Conservation (phyloP, 2,329 filamentous ascomycete genomes). For the Claviceps maximensis region DNA sequence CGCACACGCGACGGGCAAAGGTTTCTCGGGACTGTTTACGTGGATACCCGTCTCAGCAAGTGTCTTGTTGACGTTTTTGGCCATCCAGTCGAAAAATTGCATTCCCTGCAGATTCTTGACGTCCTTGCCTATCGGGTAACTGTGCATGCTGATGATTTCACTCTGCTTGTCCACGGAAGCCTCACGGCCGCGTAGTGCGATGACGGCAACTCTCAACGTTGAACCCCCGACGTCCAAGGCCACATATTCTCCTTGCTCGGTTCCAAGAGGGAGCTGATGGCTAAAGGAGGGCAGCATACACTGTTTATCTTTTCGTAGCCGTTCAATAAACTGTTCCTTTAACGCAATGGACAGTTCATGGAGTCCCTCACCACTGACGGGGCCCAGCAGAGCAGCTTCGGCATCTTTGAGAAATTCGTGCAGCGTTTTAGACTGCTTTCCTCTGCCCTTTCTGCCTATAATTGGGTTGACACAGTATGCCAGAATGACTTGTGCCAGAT, state of each 20-base stretch:
- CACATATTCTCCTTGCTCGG: constrained; percentile 45
- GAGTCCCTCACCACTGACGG: constrained; percentile 32
- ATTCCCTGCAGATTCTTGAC: constrained; percentile 45
- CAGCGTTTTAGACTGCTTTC: constrained; percentile 16
- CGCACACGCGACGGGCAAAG: constrained; percentile 46
- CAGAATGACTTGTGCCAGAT: constrained; percentile 43
- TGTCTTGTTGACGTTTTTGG: constrained; percentile 43
- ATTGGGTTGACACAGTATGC: constrained; percentile 38
- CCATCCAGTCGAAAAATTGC: constrained; percentile 58
- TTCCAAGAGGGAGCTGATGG: constrained; percentile 47
- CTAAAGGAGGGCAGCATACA: constrained; percentile 57
- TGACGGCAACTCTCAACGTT: constrained; percentile 50
- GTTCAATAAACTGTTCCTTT: constrained; percentile 41
- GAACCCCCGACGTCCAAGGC: constrained; percentile 58
- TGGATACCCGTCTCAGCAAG: constrained; percentile 30
- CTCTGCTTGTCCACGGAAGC: constrained; percentile 25
- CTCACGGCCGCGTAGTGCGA: constrained; percentile 40
- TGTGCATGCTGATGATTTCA: constrained; percentile 39
- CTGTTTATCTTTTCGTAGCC: constrained; percentile 36
- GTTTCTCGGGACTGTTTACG: constrained; percentile 23
- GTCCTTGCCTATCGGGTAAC: constrained; percentile 41
- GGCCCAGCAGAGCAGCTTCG: constrained; percentile 36
- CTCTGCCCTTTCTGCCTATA: constrained; percentile 17
- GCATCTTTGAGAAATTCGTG: constrained; percentile 44
- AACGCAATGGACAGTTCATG: constrained; percentile 33